Conservation (phyloP, 1,284 basidiomycete genomes). For the Ustilago sp. region DNA sequence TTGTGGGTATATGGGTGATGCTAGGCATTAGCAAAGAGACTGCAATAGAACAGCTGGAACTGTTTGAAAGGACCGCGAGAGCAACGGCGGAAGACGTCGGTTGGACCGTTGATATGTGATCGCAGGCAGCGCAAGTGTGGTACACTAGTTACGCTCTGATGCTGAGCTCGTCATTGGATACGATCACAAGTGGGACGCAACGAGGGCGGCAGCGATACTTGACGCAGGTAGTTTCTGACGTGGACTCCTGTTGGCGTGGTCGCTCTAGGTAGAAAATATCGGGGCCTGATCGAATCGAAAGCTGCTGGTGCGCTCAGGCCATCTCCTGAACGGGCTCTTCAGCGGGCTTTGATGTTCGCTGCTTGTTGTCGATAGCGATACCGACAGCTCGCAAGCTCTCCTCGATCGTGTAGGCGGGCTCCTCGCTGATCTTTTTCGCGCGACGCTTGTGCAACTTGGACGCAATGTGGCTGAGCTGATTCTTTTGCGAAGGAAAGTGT, state of each 20-base stretch:
- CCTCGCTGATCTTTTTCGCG: slow-evolving; percentile 63
- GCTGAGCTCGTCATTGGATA: too few species aligned
- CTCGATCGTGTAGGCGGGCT: slow-evolving; percentile 66
- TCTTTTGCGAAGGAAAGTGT: slow-evolving; percentile 63
- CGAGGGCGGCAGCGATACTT: too few species aligned
- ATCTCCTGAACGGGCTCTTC: slow-evolving; percentile 23
- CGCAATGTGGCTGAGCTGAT: slow-evolving; percentile 60
- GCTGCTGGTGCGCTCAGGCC: slow-evolving; percentile 19
- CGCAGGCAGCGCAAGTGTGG: too few species aligned
- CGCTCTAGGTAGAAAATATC: neutral
- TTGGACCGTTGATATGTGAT: too few species aligned
- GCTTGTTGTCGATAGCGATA: slow-evolving; percentile 65
- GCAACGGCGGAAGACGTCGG: too few species aligned
- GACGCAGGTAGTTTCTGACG: too few species aligned
- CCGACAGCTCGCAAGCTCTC: slow-evolving; percentile 64
- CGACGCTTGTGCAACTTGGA: slow-evolving; percentile 68
- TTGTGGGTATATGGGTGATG: slow-evolving; percentile 33
- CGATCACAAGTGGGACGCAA: too few species aligned
- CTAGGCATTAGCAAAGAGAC: too few species aligned
- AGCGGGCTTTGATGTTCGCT: slow-evolving; percentile 39
- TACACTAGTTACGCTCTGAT: too few species aligned
- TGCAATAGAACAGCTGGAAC: neutral
- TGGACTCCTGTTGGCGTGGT: too few species aligned
- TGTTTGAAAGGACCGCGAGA: neutral
- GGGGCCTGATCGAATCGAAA: neutral